These are phyloP conservation scores for Spergularia azorica DNA, from an alignment of 179 eudicot species.

Conservation along the genomic window DNA sequence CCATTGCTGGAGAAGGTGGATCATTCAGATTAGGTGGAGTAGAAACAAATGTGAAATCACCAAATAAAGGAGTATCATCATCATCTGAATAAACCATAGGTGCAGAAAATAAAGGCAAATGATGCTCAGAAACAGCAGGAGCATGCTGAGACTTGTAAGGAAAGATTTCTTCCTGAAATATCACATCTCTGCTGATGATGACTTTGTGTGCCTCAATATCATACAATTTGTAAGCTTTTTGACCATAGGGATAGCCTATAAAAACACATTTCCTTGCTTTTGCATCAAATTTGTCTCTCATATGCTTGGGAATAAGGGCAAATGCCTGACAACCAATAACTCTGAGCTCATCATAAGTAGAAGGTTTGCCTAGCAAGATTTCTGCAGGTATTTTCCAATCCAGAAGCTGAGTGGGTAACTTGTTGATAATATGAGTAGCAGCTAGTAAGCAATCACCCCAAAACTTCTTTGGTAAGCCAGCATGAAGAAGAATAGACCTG, in stretches of 20 bases:
- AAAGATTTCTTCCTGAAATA: background rate
- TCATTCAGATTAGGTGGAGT: no score
- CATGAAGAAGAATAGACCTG: background rate
- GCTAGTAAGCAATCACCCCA: conserved; percentile 9
- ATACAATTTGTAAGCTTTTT: background rate
- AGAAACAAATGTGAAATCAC: no score
- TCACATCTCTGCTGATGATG: background rate
- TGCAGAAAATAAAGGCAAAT: no score
- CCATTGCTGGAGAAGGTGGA: no score
- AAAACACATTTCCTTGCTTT: background rate
- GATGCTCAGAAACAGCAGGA: no score
- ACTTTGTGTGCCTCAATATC: background rate
- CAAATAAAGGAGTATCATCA: no score
- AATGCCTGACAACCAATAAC: no score
- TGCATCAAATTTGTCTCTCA: background rate
- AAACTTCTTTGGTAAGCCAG: background rate
- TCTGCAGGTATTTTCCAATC: conserved; percentile 6
- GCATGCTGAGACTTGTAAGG: background rate
- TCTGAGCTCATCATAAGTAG: no score
- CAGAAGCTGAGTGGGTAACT: background rate
- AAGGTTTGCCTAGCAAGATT: background rate
- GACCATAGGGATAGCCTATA: background rate
- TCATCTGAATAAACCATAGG: no score
- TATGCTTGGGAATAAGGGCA: background rate
- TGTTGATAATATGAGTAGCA: conserved; percentile 1